Evolutionary conservation across 352 stramenopile species (phyloP).

Genomic region (Globisporangium echinulatum): DNA sequence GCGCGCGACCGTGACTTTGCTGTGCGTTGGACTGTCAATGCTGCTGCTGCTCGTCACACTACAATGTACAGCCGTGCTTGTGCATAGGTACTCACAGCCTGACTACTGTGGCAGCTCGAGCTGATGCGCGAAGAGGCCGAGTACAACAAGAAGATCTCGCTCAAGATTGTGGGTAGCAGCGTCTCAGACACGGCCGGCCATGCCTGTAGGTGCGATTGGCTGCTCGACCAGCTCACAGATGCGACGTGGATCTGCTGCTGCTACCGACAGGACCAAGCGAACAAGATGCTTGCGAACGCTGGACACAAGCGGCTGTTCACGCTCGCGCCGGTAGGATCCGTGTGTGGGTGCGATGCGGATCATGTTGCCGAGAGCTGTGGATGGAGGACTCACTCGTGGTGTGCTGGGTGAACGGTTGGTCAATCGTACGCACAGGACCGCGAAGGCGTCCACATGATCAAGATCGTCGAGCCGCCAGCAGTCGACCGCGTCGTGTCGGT

Average conservation of each 20-base stretch:
- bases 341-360: no score
- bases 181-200: no score
- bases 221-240: not conserved
- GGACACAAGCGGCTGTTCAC: slow-evolving; percentile 43
- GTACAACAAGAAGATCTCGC: slow-evolving; percentile 65
- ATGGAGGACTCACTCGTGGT: no score
- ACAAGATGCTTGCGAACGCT: slow-evolving; percentile 48
- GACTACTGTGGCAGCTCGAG: slow-evolving; percentile 24
- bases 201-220: not conserved
- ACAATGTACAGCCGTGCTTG: not conserved
- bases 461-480: slow-evolving; percentile 28
- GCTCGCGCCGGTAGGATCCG: slow-evolving; percentile 29
- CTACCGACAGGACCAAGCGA: slow-evolving; percentile 51
- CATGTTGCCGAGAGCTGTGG: no score
- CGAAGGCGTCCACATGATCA: slow-evolving; percentile 65
- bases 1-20: slow-evolving; percentile 59
- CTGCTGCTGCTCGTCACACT: not conserved
- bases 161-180: slow-evolving; percentile 40
- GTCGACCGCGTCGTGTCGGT: slow-evolving; percentile 55
- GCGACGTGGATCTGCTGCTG: no score
- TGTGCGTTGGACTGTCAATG: slow-evolving; percentile 12
- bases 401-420: no score
- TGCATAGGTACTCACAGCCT: not conserved
- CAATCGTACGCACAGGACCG: slow-evolving; percentile 27
- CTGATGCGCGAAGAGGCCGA: slow-evolving; percentile 55